Conservation (phyloP, 306 rosid species). For the Aeschynomene evenia region DNA sequence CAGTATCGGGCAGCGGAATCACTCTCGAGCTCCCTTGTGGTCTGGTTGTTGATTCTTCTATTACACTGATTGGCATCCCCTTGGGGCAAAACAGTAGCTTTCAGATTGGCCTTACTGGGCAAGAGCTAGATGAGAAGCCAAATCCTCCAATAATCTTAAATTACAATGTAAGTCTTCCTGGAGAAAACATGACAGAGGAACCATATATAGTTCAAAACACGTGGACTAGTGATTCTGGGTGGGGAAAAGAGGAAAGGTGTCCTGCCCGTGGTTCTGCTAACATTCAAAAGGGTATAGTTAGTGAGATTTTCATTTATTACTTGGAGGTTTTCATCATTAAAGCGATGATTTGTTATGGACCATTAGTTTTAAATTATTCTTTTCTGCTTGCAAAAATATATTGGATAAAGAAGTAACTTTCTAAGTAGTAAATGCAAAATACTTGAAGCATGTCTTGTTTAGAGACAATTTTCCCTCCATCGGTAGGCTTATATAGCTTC, state of each 20-base stretch:
- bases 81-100: constrained; percentile 59
- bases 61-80: constrained; percentile 82
- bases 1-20: constrained; percentile 36
- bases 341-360: not conserved
- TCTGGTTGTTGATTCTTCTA: constrained; percentile 76
- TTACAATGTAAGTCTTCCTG: constrained; percentile 74
- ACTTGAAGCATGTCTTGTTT: constrained; percentile 10
- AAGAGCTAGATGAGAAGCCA: constrained; percentile 50
- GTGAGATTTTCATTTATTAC: not conserved
- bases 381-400: not conserved
- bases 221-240: constrained; percentile 78
- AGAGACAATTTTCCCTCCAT: not conserved
- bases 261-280: constrained; percentile 61
- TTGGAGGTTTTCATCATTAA: constrained; percentile 3
- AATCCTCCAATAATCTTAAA: constrained; percentile 65
- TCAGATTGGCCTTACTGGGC: constrained; percentile 69
- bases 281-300: constrained; percentile 51
- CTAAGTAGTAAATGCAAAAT: not conserved
- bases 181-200: constrained; percentile 74
- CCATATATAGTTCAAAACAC: constrained; percentile 80
- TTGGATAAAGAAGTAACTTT: not conserved
- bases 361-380: constrained; percentile 27
- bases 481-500: not conserved
- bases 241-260: constrained; percentile 85
- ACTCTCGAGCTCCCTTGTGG: constrained; percentile 85